Percentiles rank a stretch among this genome's conserved stretches.
Conservation (phyloP, 805 yeast genomes). For the Priceomyces castillae region DNA sequence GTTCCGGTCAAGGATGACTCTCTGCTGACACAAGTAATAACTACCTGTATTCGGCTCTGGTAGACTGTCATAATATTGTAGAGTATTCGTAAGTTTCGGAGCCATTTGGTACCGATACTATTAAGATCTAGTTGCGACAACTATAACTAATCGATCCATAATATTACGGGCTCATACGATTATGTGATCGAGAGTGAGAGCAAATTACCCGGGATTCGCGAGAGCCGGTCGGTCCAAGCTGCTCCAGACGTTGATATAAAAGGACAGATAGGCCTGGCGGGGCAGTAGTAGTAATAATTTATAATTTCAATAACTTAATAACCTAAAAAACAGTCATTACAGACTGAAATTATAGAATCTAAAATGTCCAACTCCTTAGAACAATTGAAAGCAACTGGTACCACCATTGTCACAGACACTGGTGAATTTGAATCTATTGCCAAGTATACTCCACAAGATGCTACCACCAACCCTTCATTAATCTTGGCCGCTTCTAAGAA, state of each 20-base stretch:
- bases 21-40: no score
- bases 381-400: conserved; percentile 91
- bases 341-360: background rate
- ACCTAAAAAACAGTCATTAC: background rate
- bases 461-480: conserved; percentile 97
- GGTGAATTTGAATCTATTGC: conserved; percentile 99
- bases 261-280: background rate
- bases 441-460: conserved; percentile 97
- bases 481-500: conserved; percentile 94
- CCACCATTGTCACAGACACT: conserved; percentile 96
- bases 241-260: conserved; percentile 1
- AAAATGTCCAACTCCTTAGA: conserved; percentile 67
- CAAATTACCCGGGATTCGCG: conserved; percentile 4
- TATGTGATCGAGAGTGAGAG: background rate
- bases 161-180: background rate
- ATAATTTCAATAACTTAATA: background rate
- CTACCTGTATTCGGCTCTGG: no score
- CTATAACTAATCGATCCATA: background rate
- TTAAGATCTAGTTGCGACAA: no score
- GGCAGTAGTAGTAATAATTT: background rate
- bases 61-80: no score
- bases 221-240: conserved; percentile 5
- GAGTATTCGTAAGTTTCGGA: no score
- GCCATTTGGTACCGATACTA: no score
- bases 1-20: no score